Percentiles rank a stretch among this genome's conserved stretches.
phyloP scores from a whole-genome alignment of 2,329 filamentous ascomycete genomes.

The Fusarium keratoplasticum region DNA sequence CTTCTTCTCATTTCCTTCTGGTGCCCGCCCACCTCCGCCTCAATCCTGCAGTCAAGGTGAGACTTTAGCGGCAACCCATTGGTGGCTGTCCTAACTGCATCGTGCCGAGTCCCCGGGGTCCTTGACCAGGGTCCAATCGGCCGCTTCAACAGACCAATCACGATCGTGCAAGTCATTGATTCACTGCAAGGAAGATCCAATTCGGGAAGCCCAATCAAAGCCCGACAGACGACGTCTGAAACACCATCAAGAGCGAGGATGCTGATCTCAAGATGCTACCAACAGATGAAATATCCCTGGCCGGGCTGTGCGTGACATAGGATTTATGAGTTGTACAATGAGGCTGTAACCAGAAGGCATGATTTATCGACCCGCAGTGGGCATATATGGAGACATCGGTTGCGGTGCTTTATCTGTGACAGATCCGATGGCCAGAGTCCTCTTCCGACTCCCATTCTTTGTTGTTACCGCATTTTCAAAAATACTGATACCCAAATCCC shows the following conservation, averaged over 20 bases:
- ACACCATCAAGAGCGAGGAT: neutral
- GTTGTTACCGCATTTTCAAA: neutral
- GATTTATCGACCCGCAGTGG: neutral
- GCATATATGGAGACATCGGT: neutral
- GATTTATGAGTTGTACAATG: neutral
- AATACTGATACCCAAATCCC: neutral
- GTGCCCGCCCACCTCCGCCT: neutral
- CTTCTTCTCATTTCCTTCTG: constrained; percentile 17
- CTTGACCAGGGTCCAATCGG: neutral
- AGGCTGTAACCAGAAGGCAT: neutral
- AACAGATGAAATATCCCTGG: constrained; percentile 3
- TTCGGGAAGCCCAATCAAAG: neutral
- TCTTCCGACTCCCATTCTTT: neutral
- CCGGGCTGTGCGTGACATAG: neutral
- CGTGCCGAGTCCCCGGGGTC: neutral
- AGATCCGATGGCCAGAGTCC: neutral
- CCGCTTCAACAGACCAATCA: constrained; percentile 15
- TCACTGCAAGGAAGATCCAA: constrained; percentile 28
- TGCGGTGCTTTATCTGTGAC: neutral
- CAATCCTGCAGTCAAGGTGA: constrained; percentile 2
- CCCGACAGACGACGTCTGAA: neutral
- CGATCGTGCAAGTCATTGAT: neutral
- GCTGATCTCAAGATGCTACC: neutral
- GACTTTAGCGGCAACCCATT: neutral
- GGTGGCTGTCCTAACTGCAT: neutral